A percentile compares a stretch with the other conserved stretches of the same genome.
These are phyloP conservation scores for Escallonia rubra DNA, from an alignment of 129 eudicot species.

Conservation along the genomic window DNA sequence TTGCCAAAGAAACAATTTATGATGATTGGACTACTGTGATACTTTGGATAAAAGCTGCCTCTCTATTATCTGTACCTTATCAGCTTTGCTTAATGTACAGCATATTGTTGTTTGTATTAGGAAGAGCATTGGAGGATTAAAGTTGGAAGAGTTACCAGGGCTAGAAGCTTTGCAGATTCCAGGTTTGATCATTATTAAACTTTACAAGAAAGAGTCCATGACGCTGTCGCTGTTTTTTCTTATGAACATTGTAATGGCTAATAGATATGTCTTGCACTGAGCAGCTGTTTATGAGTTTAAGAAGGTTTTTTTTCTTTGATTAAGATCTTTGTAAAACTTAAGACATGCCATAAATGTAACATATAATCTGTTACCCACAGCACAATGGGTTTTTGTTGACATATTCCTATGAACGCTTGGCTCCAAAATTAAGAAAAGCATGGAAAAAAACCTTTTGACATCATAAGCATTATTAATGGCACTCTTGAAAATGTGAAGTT, in stretches of 20 bases:
- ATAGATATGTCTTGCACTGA: background rate
- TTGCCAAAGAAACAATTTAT: too few relatives aligned
- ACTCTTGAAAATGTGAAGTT: background rate
- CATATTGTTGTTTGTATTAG: constrained; percentile 29
- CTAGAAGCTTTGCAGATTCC: constrained; percentile 79
- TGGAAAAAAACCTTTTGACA: too few relatives aligned
- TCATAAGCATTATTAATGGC: too few relatives aligned
- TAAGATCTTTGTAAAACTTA: too few relatives aligned
- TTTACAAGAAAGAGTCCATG: background rate
- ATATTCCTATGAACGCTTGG: too few relatives aligned
- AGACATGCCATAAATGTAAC: too few relatives aligned
- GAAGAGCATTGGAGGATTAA: constrained; percentile 91
- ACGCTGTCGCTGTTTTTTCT: background rate
- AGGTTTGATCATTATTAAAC: constrained; percentile 39
- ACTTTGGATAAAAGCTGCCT: background rate
- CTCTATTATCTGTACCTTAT: background rate
- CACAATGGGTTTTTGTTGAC: too few relatives aligned
- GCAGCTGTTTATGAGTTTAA: too few relatives aligned
- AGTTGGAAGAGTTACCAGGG: constrained; percentile 91
- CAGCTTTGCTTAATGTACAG: background rate
- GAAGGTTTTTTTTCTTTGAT: too few relatives aligned
- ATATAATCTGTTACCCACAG: too few relatives aligned
- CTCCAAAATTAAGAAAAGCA: too few relatives aligned
- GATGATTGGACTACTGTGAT: too few relatives aligned
- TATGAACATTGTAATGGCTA: background rate